Evolutionary conservation across 495 filamentous ascomycete genomes (phyloP).

Genomic region (Neurospora tetraspora): DNA sequence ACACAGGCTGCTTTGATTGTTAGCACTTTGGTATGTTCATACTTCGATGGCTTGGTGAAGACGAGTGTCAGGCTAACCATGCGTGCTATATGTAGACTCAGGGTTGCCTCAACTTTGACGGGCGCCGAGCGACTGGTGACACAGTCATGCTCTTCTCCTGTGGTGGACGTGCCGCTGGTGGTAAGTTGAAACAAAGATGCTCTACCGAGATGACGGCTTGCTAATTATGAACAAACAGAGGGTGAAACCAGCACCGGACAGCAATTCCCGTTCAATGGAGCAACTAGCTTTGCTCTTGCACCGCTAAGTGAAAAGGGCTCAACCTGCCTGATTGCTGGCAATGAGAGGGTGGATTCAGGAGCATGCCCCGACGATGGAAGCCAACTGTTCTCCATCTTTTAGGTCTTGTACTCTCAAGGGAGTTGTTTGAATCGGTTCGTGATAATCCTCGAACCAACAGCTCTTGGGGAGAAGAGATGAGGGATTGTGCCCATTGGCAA

Average conservation of each 20-base stretch:
- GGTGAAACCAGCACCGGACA: conserved; percentile 34
- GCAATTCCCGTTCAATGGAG: conserved; percentile 31
- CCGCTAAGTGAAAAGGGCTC: conserved; percentile 28
- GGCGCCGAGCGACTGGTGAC: conserved; percentile 31
- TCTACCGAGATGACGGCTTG: conserved; percentile 5
- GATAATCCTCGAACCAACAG: not conserved
- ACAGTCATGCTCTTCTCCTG: conserved; percentile 44
- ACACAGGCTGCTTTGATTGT: conserved; percentile 33
- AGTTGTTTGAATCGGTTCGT: not conserved
- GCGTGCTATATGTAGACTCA: conserved; percentile 22
- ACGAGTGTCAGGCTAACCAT: not conserved
- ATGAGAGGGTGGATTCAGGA: conserved; percentile 29
- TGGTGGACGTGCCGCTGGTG: conserved; percentile 42
- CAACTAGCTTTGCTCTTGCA: conserved; percentile 31
- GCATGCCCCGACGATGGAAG: conserved; percentile 31
- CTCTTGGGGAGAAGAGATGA: not conserved
- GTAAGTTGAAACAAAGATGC: conserved; percentile 15
- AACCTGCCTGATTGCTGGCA: conserved; percentile 32
- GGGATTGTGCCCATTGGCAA: not conserved
- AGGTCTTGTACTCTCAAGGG: not conserved
- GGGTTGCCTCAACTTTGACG: conserved; percentile 43
- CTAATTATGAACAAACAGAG: conserved; percentile 8
- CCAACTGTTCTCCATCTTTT: conserved; percentile 38
- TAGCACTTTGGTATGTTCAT: conserved; percentile 31
- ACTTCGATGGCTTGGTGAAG: not conserved